Evolutionary conservation across 495 filamentous ascomycete species (phyloP).

Genomic region (Xylaria bambusicola): DNA sequence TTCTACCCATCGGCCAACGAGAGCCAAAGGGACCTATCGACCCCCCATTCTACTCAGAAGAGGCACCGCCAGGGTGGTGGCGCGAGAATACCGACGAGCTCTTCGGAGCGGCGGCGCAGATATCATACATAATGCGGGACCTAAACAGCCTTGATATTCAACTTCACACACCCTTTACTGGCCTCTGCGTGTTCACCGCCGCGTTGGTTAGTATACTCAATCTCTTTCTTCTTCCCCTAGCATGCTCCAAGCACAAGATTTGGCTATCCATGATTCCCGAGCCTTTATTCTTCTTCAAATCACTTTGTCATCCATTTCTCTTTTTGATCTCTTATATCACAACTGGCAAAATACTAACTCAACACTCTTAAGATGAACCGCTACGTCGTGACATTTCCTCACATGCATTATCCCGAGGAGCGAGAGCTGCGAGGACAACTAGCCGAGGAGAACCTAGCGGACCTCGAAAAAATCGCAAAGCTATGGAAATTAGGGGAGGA

Average conservation of each 20-base stretch:
- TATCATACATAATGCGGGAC: constrained; percentile 14
- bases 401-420: constrained; percentile 11
- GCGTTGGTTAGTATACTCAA: no score
- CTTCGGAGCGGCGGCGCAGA: constrained; percentile 11
- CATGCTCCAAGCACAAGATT: no score
- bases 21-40: constrained; percentile 12
- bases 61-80: constrained; percentile 12
- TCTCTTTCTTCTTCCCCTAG: no score
- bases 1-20: constrained; percentile 9
- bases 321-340: no score
- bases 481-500: constrained; percentile 8
- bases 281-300: no score
- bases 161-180: constrained; percentile 10
- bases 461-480: constrained; percentile 14
- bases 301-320: no score
- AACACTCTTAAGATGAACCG: no score
- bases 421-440: constrained; percentile 7
- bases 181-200: constrained; percentile 17
- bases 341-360: no score
- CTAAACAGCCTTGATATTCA: constrained; percentile 5
- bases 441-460: constrained; percentile 10
- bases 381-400: constrained; percentile 12
- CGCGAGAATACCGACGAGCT: constrained; percentile 11
- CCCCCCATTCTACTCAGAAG: constrained; percentile 5
- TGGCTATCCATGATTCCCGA: no score